Percentiles rank a stretch among this genome's conserved stretches.
These are phyloP conservation scores for Scytalidium lignicola DNA, from an alignment of 2,329 filamentous ascomycete species.

Conservation along the genomic window DNA sequence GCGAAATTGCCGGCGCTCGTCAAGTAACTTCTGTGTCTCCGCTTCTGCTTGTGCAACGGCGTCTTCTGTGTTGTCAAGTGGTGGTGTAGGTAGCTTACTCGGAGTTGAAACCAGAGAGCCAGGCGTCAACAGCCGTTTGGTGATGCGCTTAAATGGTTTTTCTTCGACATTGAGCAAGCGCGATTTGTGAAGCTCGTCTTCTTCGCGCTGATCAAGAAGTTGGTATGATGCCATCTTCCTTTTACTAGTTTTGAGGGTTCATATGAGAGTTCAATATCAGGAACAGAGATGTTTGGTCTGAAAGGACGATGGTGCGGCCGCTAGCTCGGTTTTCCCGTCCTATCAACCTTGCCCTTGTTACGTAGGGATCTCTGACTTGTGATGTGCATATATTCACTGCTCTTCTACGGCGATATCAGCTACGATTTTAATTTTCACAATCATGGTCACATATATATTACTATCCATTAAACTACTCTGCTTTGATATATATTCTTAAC, in stretches of 20 bases:
- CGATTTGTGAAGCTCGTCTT: conserved; percentile 80
- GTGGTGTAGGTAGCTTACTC: conserved; percentile 58
- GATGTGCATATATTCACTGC: background rate
- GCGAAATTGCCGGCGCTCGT: conserved; percentile 63
- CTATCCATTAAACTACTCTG: background rate
- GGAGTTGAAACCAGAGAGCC: conserved; percentile 56
- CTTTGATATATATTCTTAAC: background rate
- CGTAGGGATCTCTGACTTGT: background rate
- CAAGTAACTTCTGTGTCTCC: conserved; percentile 43
- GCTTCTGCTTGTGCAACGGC: conserved; percentile 37
- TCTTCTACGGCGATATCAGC: background rate
- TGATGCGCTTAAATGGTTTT: conserved; percentile 84
- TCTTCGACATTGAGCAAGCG: conserved; percentile 88
- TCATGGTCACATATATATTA: background rate
- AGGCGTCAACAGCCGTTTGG: conserved; percentile 69
- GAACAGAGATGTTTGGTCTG: background rate
- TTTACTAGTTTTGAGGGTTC: background rate
- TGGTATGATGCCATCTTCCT: conserved; percentile 52
- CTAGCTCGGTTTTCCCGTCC: background rate
- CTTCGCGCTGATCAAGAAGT: conserved; percentile 68
- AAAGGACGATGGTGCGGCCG: background rate
- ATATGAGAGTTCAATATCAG: background rate
- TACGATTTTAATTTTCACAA: background rate
- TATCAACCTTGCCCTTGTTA: background rate
- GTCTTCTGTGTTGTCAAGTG: conserved; percentile 49